Base-by-base conservation (phyloP, 2,329 filamentous ascomycete species). In the Leptographium procerum region DNA sequence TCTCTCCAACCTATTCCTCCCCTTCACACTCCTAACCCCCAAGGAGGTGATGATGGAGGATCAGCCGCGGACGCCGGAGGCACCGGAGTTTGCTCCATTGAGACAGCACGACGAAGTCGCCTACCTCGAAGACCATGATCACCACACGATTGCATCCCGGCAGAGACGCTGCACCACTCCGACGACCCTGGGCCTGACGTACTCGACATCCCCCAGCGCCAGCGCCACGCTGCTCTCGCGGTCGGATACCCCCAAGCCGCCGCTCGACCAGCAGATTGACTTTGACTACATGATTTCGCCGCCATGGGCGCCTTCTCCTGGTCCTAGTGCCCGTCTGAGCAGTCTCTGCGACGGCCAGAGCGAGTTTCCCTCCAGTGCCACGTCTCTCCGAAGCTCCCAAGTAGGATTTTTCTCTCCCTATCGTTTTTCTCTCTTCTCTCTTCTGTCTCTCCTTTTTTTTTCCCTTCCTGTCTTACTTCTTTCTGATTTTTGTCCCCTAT, bases 281-380 rank as follows among this genome's bases (percentile, higher is more conserved):
- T 53, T 43, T 16, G 58, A 61, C 48, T 60, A 55, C 55, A 57
- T 58, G 56, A 36, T 60, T 16, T 48, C 56, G 40, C 52, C 61
- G 29, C 48, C 52, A 8, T 61, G 52, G 56, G 59, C 62, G 11
- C 62, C 62, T 3, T 63, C 61, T 24, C 58, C 61, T 11, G 61
- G 62, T 1, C 61, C 59, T 7, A 58, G 58, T 24, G 52, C 53
- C 8, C 62, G 61, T 3, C 56, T 61, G 24, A 61, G 57, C 55
- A 62, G 61, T 19, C 58, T 63, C 28, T 63, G 60, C 28, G 62
- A 62, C 22, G 56, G 45, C 1, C 59, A 57, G 10, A 55, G 60
- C 59, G 60, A 61, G n/a, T 58, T 60, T 13, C 57, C 58, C 24
- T 62, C 60, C 11, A 57, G 52, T 19, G 29, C 60, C 3, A 59